Conservation (phyloP, 768 basidiomycete genomes). For the Lentinus tigrinus region DNA sequence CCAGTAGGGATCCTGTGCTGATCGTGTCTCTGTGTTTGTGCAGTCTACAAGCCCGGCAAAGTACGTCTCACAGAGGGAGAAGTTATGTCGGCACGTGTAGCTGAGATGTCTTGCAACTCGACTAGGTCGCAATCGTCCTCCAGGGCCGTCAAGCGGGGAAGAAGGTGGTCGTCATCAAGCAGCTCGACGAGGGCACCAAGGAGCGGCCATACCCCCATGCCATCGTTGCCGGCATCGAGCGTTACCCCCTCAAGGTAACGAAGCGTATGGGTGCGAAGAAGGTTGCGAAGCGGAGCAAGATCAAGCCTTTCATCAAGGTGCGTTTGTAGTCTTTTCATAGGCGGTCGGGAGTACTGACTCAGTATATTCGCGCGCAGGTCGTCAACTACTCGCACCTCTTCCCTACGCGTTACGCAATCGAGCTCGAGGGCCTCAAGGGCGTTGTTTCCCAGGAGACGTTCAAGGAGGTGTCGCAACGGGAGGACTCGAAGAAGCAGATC, state of each 20-base stretch:
- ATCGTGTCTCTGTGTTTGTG: not conserved
- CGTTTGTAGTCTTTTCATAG: constrained; percentile 23
- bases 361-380: constrained; percentile 43
- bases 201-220: constrained; percentile 97
- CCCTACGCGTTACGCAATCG: constrained; percentile 98
- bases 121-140: constrained; percentile 91
- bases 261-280: constrained; percentile 98
- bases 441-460: constrained; percentile 84
- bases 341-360: not conserved
- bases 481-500: constrained; percentile 92
- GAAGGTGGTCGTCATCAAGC: constrained; percentile 99
- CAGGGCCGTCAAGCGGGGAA: constrained; percentile 99
- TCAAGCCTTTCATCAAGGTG: constrained; percentile 99
- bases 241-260: constrained; percentile 97
- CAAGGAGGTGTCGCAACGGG: constrained; percentile 95
- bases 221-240: constrained; percentile 96
- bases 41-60: constrained; percentile 96
- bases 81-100: not conserved
- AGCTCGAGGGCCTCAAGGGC: constrained; percentile 93
- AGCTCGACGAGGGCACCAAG: constrained; percentile 95
- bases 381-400: constrained; percentile 99
- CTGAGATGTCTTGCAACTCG: constrained; percentile 1
- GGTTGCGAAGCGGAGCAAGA: constrained; percentile 86
- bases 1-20: not conserved
- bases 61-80: constrained; percentile 37